Base-by-base conservation (phyloP, 495 filamentous ascomycete species). In the Patellaria atrata region DNA sequence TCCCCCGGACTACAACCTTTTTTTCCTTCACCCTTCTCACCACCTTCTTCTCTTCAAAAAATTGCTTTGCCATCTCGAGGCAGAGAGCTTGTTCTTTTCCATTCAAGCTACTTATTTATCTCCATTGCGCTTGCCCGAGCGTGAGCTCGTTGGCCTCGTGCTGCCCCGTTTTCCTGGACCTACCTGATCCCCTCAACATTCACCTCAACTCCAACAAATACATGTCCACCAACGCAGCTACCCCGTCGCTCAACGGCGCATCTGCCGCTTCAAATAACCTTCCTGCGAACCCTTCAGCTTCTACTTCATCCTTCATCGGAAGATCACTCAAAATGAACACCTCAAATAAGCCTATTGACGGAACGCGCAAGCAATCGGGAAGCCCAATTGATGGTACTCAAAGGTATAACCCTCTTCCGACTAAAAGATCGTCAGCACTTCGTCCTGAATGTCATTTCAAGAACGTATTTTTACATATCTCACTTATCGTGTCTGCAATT, bases 371-470 rank as follows among this genome's bases (percentile, higher is more conserved):
- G 51, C 70, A 73, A 51, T 60, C 64, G 38, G 63, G 59, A 31
- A 72, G 63, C 52, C 66, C 70, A 27, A 56, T 61, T 27, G 73
- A 75, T 43, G 62, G 60, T 38, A 38, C 37, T 42, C 64, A 67
- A 44, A 66, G 64, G 73, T 75, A 38, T 52, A 55, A 62, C 38
- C 3, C 16, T 4, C 5, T 22, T n/a, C n/a, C n/a, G n/a, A n/a
- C n/a, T n/a, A n/a, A n/a, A n/a, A n/a, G n/a, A n/a, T n/a, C n/a
- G n/a, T n/a, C n/a, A n/a, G n/a, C n/a, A n/a, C n/a, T n/a, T n/a
- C n/a, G n/a, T n/a, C n/a, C n/a, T n/a, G n/a, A n/a, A n/a, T n/a
- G n/a, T n/a, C n/a, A n/a, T n/a, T n/a, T n/a, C n/a, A n/a, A n/a
- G n/a, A n/a, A n/a, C n/a, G n/a, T n/a, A n/a, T n/a, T n/a, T n/a